Evolutionary conservation across 495 filamentous ascomycete species (phyloP).

Genomic region (Penicillium flavigenum): DNA sequence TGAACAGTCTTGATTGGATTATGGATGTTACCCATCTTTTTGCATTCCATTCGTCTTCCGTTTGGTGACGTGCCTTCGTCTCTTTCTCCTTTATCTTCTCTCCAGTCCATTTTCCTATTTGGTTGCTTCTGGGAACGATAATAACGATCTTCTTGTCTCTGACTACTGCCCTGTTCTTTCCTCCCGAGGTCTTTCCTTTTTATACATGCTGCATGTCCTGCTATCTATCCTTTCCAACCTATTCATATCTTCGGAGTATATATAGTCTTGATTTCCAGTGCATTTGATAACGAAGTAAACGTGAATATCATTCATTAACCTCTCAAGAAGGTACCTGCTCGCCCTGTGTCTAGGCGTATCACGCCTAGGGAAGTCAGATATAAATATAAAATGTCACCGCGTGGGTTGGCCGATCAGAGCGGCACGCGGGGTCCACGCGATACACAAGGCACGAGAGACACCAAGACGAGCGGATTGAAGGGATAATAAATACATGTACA

Average conservation of each 20-base stretch:
- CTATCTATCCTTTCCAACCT: constrained; percentile 1
- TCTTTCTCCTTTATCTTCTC: background rate
- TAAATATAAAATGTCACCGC: background rate
- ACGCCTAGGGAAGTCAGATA: background rate
- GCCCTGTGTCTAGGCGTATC: background rate
- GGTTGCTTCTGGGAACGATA: constrained; percentile 1
- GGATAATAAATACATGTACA: background rate
- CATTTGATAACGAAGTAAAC: constrained; percentile 3
- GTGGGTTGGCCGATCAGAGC: background rate
- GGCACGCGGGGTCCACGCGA: background rate
- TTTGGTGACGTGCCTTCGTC: background rate
- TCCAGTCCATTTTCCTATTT: constrained; percentile 1
- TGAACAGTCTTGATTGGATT: constrained; percentile 7
- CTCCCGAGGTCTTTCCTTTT: background rate
- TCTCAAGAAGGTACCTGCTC: constrained; percentile 12
- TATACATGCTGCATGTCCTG: constrained; percentile 9
- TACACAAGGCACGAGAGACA: background rate
- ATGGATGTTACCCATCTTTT: background rate
- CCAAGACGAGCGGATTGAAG: background rate
- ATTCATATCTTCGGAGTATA: constrained; percentile 3
- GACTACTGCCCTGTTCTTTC: background rate
- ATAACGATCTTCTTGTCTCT: background rate
- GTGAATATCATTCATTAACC: background rate
- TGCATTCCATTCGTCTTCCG: background rate
- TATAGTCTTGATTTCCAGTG: background rate